Base-by-base conservation (phyloP, 1,284 basidiomycete species). In the Cryptococcus sp. region DNA sequence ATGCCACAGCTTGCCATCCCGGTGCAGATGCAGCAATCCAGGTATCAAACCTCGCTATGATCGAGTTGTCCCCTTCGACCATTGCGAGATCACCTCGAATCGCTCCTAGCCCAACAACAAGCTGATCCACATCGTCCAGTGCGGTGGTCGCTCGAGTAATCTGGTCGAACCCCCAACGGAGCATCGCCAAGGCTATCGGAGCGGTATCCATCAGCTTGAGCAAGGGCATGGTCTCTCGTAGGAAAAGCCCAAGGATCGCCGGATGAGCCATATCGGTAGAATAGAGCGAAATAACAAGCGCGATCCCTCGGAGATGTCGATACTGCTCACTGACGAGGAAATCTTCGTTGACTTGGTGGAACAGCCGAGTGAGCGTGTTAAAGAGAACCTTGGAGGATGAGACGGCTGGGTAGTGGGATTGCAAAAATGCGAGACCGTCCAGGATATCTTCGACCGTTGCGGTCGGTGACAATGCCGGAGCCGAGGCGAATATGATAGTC, bases 261-360 rank as follows among this genome's bases (percentile, higher is more conserved):
- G 75, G 65, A 53, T 85, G 77, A 18, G 74, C 65, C 60, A 89
- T 84, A 37, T 81, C 77, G 31, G 73, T 61, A 38, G 74, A 62
- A 48, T 81, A 79, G 22, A 79, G 75, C 2, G 88, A 77, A 23
- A 89, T 76, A 77, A 86, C 83, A 14, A 94, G 68, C 19, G 80
- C 82, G 22, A 95, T 73, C 0, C 82, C 80, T 48, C 87, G 84
- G 26, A 93, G 67, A 25, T 86, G 74, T 5, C 92, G 82, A 38
- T 84, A 71, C 67, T 95, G 89, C 63, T 95, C 89, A 63, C 89
- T 88, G 54, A 94, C 79, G 36, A 97, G 77, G n/a, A 82, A 83
- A 0, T 82, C 81, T 2, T 74, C 69, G 51, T 86, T 79, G 24
- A 92, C 74, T 34, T 78, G 76, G 6, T 83, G 77, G 56, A 94